Evolutionary conservation across 2,329 filamentous ascomycete species (phyloP).

Genomic region (Hypoxylon sp.): DNA sequence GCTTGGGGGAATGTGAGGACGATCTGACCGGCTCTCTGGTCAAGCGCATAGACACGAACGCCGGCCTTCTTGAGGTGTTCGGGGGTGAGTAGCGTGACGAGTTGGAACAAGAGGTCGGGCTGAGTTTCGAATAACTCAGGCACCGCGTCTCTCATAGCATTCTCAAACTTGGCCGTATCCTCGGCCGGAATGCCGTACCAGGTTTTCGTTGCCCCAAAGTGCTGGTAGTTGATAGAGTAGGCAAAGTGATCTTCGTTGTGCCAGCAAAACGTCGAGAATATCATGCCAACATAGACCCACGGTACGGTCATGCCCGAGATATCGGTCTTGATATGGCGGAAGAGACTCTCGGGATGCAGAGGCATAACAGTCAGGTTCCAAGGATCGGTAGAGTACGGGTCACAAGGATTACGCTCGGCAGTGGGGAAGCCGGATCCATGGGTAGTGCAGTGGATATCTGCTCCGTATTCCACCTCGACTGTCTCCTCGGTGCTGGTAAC

Average conservation of each 20-base stretch:
- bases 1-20: constrained; percentile 97
- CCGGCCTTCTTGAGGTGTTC: constrained; percentile 93
- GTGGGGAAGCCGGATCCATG: constrained; percentile 98
- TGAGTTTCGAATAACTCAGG: constrained; percentile 97
- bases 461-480: constrained; percentile 97
- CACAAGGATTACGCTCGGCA: constrained; percentile 86
- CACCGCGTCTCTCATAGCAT: constrained; percentile 93
- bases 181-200: constrained; percentile 98
- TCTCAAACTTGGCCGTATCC: constrained; percentile 93
- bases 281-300: constrained; percentile 99
- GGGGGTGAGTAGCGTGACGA: constrained; percentile 94
- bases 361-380: constrained; percentile 97
- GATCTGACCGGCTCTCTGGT: constrained; percentile 94
- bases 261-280: constrained; percentile 99
- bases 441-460: constrained; percentile 97
- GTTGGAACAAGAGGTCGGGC: constrained; percentile 92
- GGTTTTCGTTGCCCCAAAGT: constrained; percentile 97
- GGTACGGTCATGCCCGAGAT: constrained; percentile 99
- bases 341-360: constrained; percentile 88
- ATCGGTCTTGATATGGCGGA: constrained; percentile 96
- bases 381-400: constrained; percentile 86
- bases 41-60: constrained; percentile 91
- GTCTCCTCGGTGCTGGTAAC: constrained; percentile 94
- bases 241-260: constrained; percentile 98
- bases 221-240: constrained; percentile 98